Percentiles rank a stretch among this genome's conserved stretches.
These are phyloP conservation scores for Suillus fuscotomentosus DNA, from an alignment of 768 basidiomycete species.

Conservation along the genomic window DNA sequence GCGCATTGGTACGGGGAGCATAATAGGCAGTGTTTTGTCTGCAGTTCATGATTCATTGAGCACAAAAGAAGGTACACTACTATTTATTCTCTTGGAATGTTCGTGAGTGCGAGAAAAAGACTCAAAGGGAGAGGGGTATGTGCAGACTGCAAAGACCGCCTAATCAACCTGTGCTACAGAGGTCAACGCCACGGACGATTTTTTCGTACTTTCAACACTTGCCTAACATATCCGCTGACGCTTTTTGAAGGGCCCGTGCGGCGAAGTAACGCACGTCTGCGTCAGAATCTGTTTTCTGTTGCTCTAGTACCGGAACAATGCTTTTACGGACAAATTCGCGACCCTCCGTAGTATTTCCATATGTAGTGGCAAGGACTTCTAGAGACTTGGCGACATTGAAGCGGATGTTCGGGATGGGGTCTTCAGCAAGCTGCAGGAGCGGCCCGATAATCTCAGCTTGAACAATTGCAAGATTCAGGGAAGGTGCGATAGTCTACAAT, in stretches of 20 bases:
- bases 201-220: constrained; percentile 4
- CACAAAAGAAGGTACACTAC: constrained; percentile 28
- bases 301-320: constrained; percentile 81
- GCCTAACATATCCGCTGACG: constrained; percentile 40
- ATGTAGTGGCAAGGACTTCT: constrained; percentile 80
- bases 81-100: constrained; percentile 28
- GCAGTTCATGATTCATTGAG: constrained; percentile 21
- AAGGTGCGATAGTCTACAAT: constrained; percentile 90
- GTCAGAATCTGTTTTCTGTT: constrained; percentile 84
- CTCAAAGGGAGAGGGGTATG: constrained; percentile 29
- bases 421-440: constrained; percentile 76
- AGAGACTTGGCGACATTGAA: constrained; percentile 98
- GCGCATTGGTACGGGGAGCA: background rate
- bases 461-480: constrained; percentile 81
- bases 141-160: constrained; percentile 10
- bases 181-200: constrained; percentile 1
- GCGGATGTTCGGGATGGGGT: constrained; percentile 97
- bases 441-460: constrained; percentile 81
- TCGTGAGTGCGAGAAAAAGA: constrained; percentile 17
- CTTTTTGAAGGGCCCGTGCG: constrained; percentile 70
- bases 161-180: constrained; percentile 20
- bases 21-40: background rate
- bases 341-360: constrained; percentile 65
- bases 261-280: constrained; percentile 98
- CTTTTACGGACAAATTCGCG: constrained; percentile 69